Evolutionary conservation across 208 protist genomes (phyloP), one percentile per base, ranked within the genome.

Genomic region (Leishmania tarentolae): DNA sequence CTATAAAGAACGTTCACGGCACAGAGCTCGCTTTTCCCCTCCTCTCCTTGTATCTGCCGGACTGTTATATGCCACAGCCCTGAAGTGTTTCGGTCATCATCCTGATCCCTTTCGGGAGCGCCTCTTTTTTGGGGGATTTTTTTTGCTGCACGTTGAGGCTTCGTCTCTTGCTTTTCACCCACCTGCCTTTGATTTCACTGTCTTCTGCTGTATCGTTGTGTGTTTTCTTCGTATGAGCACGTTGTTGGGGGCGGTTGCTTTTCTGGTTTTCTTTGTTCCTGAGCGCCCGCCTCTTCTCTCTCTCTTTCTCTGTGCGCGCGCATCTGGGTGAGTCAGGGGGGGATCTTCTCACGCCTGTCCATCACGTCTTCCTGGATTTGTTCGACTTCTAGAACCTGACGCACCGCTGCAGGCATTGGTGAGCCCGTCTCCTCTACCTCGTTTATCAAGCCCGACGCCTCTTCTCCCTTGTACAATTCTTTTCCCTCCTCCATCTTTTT

Each of bases 401-500:
- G 57, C 57, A 63, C 57, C 57, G 21, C 57, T 63, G 57, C 57
- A 0, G 28, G 0, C 57, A 63, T n/a, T 63, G 15, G 11, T 63
- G 11, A 63, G 28, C 31, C 63, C 46, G 56, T 35, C 56, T 44
- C 57, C 7, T 74, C 70, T 8, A 50, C 24, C 24, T 40, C 13
- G 37, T 3, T 5, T 21, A n/a, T 21, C 37, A 4, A 31, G 24
- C 28, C 42, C 68, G 42, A 4, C 35, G 37, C 5, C 35, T 44
- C 68, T 19, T 17, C 13, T 0, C 8, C 19, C 2, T 72, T 50
- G 17, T 17, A 1, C 50, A 21, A 53, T 53, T 53, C 9, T 31
- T 50, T 52, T 56, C 50, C 31, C 42, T 79, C 71, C 40, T 80
- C 46, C 44, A 59, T 56, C 42, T 74, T 9, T 52, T 46, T 77